Base-by-base conservation (phyloP, 148 eudicot genomes). In the Camellia japonica region DNA sequence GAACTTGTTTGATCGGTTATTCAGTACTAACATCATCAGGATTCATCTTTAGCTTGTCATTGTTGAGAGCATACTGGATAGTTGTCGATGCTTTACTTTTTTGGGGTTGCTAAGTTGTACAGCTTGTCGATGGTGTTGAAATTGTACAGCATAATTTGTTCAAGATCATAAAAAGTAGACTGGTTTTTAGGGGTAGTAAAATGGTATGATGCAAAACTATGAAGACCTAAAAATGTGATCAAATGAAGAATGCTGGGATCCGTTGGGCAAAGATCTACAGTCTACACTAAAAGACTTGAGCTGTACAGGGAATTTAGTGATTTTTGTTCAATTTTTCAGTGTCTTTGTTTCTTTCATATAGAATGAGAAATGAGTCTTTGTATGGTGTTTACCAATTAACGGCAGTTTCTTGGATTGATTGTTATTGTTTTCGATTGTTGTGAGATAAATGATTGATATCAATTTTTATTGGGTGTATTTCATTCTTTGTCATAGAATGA, bases 391-490 rank as follows among this genome's bases (percentile, higher is more conserved):
- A 49, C 38, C 41, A 46, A 10, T 19, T 12, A 23, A 12, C 6
- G 12, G 15, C 20, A 69, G 12, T 71, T 46, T 71, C 60, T n/a
- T 52, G 23, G 47, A 47, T 56, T 73, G 47, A 74, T 74, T 74
- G 63, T 1, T 74, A 6, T 74, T 30, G 63, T 73, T 54, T 73
- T 30, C 16, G 30, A 73, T 7, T 20, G 4, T 38, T 54, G 10
- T 58, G 15, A 3, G 16, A 14, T 58, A 14, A 14, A 9, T 6
- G 61, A 58, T 58, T 58, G 61, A 58, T 10, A 58, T 14, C 61
- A 58, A 30, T 30, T 30, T 30, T 30, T 30, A 30, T 30, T 30
- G 38, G 51, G 66, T n/a, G 19, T 41, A 41, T 23, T 30, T 30
- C 7, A 41, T 55, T 13, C 43, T 62, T 15, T 73, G n/a, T 64